Conservation (phyloP, 2,329 filamentous ascomycete species). For the Cladosporium halotolerans region DNA sequence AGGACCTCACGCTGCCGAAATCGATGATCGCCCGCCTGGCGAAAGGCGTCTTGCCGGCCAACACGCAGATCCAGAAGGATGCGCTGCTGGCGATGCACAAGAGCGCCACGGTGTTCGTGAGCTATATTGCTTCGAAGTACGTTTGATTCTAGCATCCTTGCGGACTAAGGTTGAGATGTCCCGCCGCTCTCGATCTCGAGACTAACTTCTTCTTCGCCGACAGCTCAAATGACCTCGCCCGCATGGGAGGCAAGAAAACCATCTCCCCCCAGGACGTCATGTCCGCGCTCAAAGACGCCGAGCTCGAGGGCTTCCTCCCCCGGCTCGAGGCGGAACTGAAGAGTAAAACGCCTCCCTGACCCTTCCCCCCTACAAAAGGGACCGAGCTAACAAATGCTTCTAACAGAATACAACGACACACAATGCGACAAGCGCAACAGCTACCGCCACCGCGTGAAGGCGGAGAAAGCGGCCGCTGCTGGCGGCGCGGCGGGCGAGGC, state of each 20-base stretch:
- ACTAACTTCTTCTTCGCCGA: neutral
- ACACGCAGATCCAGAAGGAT: constrained; percentile 78
- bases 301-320: constrained; percentile 65
- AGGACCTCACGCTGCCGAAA: constrained; percentile 73
- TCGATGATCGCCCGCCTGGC: constrained; percentile 74
- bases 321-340: constrained; percentile 69
- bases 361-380: neutral
- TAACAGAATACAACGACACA: constrained; percentile 62
- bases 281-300: constrained; percentile 67
- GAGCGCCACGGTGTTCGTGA: constrained; percentile 78
- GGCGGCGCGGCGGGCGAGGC: constrained; percentile 25
- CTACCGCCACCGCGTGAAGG: constrained; percentile 64
- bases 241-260: constrained; percentile 65
- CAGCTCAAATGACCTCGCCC: constrained; percentile 68
- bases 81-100: constrained; percentile 73
- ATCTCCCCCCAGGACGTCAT: constrained; percentile 71
- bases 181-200: neutral
- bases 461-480: constrained; percentile 46
- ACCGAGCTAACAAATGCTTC: constrained; percentile 12
- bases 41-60: constrained; percentile 71
- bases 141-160: constrained; percentile 28
- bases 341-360: constrained; percentile 46
- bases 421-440: constrained; percentile 69
- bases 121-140: constrained; percentile 68
- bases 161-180: neutral